Evolutionary conservation across 2,329 filamentous ascomycete species (phyloP).

Genomic region (Phialophora verrucosa): DNA sequence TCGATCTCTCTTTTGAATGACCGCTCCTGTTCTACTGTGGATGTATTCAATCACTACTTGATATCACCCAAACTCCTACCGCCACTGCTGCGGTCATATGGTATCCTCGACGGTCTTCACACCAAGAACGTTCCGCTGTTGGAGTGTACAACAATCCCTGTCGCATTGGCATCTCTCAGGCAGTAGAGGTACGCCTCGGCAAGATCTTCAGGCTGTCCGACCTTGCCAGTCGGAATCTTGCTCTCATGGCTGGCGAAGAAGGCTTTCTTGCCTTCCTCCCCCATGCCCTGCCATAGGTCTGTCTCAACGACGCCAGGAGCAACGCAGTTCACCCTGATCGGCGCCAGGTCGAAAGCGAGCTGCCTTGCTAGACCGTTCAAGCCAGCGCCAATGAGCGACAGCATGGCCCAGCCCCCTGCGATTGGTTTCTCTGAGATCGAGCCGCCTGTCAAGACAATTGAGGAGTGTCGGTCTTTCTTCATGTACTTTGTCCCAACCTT

Average conservation of each 20-base stretch:
- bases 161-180: constrained; percentile 55
- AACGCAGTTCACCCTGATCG: constrained; percentile 68
- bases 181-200: constrained; percentile 56
- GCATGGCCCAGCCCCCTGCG: constrained; percentile 56
- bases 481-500: constrained; percentile 56
- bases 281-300: constrained; percentile 47
- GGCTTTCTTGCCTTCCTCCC: constrained; percentile 39
- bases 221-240: constrained; percentile 41
- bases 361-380: constrained; percentile 60
- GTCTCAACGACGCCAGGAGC: constrained; percentile 62
- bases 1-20: too few species aligned
- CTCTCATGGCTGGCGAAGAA: constrained; percentile 35
- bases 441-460: constrained; percentile 64
- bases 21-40: too few species aligned
- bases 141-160: constrained; percentile 52
- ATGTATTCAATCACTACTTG: too few species aligned
- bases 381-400: constrained; percentile 57
- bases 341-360: constrained; percentile 67
- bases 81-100: neutral
- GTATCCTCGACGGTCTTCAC: constrained; percentile 9
- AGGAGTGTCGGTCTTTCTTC: constrained; percentile 49
- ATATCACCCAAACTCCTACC: too few species aligned
- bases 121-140: constrained; percentile 48
- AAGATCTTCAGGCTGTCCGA: constrained; percentile 51
- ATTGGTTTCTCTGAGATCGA: constrained; percentile 58